Evolutionary conservation across 345 rosid genomes (phyloP).

Genomic region (Salix caprea): DNA sequence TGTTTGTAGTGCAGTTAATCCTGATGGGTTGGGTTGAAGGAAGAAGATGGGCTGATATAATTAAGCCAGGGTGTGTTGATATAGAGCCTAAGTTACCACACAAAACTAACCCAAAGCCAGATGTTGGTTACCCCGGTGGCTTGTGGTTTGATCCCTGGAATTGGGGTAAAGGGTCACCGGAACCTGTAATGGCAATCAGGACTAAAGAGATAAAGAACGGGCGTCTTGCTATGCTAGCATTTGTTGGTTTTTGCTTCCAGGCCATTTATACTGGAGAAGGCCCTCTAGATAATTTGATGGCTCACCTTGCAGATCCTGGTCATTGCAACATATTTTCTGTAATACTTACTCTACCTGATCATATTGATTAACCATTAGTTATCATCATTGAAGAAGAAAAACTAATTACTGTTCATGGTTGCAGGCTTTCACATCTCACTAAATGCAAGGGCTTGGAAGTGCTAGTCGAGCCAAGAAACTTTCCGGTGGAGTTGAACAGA

Average conservation of each 20-base stretch:
- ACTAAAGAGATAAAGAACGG: conserved; percentile 94
- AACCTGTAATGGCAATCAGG: conserved; percentile 89
- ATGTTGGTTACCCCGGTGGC: conserved; percentile 90
- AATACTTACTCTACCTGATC: conserved; percentile 10
- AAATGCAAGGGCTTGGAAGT: conserved; percentile 12
- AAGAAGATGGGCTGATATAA: conserved; percentile 85
- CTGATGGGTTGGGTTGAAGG: conserved; percentile 94
- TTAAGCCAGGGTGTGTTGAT: conserved; percentile 78
- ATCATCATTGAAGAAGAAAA: background rate
- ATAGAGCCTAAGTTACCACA: conserved; percentile 60
- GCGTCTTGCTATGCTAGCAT: conserved; percentile 89
- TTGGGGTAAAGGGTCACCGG: conserved; percentile 97
- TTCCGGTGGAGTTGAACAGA: background rate
- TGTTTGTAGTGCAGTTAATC: conserved; percentile 63
- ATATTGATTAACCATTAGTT: background rate
- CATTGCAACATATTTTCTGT: conserved; percentile 90
- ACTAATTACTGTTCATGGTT: background rate
- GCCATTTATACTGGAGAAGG: conserved; percentile 67
- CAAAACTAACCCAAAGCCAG: conserved; percentile 65
- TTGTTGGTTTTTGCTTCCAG: conserved; percentile 83
- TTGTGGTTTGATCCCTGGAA: conserved; percentile 81
- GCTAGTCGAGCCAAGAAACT: background rate
- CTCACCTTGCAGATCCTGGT: conserved; percentile 96
- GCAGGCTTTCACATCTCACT: conserved; percentile 64
- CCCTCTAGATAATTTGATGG: conserved; percentile 70